phyloP scores from a whole-genome alignment of 768 basidiomycete species.

The Lyophyllum decastes region DNA sequence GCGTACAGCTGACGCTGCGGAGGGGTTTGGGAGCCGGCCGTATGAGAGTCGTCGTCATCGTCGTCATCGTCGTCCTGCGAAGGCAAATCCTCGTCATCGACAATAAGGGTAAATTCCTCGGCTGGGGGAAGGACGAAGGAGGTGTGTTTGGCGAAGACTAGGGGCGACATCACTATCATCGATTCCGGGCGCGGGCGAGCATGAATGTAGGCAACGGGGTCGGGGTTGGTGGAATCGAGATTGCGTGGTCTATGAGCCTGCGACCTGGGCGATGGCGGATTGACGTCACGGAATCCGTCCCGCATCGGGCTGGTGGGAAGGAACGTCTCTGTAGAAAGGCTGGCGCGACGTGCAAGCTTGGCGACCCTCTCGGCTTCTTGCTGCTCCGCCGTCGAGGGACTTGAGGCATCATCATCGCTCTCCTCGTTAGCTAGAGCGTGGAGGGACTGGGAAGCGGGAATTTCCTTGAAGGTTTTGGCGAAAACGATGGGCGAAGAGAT shows the following conservation, averaged over 20 bases:
- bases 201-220: background rate
- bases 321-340: constrained; percentile 9
- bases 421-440: background rate
- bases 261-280: background rate
- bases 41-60: background rate
- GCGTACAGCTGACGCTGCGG: background rate
- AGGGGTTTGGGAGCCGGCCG: background rate
- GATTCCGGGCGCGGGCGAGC: background rate
- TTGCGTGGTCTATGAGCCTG: background rate
- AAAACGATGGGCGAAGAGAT: constrained; percentile 5
- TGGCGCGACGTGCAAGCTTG: constrained; percentile 9
- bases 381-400: background rate
- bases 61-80: background rate
- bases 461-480: background rate
- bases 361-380: constrained; percentile 1
- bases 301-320: background rate
- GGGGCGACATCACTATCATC: constrained; percentile 6
- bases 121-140: background rate
- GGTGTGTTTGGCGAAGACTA: constrained; percentile 9
- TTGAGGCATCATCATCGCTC: background rate
- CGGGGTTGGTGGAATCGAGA: background rate
- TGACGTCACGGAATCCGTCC: constrained; percentile 2
- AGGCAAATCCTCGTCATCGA: no score
- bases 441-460: background rate
- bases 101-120: no score